phyloP scores from a whole-genome alignment of 176 grass and related monocot species.

The Triticum timopheevii region DNA sequence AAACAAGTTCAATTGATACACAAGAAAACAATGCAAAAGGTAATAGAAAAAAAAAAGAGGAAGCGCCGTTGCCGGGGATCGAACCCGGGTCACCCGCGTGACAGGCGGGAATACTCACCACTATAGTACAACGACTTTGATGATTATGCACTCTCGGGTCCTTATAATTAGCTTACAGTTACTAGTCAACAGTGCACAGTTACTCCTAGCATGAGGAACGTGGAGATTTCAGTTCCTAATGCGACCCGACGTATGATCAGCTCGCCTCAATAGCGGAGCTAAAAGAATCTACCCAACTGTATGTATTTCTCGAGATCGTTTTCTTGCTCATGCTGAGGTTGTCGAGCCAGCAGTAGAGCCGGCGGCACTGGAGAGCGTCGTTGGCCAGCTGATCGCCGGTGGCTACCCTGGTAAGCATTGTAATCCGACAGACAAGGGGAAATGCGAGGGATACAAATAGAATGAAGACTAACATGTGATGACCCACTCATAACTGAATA shows the following conservation, averaged over 20 bases:
- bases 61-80: constrained; percentile 71
- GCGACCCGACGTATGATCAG: no score
- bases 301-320: no score
- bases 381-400: not conserved
- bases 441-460: not conserved
- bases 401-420: constrained; percentile 13
- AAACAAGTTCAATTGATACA: no score
- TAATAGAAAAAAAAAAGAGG: no score
- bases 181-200: no score
- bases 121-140: constrained; percentile 83
- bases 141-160: rapidly evolving
- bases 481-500: not conserved
- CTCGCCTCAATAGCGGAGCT: no score
- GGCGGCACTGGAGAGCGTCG: not conserved
- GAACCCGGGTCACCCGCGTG: constrained; percentile 88
- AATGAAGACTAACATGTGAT: not conserved
- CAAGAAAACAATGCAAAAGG: no score
- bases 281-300: no score
- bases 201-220: no score
- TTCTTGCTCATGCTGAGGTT: not conserved
- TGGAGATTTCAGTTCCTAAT: no score
- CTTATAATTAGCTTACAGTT: no score
- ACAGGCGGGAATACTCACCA: constrained; percentile 95
- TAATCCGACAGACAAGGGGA: constrained; percentile 1
- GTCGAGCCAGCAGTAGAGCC: not conserved